These are phyloP conservation scores for Dioscorea dumetorum DNA, from an alignment of 106 monocot genomes.

Conservation along the genomic window DNA sequence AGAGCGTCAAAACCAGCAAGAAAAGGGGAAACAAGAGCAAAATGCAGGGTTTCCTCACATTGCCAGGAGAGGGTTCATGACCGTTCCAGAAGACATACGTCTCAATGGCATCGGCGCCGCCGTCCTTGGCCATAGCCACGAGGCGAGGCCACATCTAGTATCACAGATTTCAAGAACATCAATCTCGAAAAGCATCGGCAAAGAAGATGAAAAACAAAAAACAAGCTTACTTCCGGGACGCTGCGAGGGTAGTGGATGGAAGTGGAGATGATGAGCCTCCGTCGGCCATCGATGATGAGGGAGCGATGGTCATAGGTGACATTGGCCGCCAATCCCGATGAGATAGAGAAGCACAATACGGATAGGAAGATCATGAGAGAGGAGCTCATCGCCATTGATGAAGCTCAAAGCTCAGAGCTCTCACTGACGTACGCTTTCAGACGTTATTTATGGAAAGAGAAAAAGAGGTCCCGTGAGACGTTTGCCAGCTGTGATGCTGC, in stretches of 20 bases:
- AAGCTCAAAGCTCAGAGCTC: not conserved
- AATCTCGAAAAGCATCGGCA: too few species aligned
- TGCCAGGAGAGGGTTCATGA: slow-evolving; percentile 79
- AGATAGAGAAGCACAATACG: slow-evolving; percentile 3
- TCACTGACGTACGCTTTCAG: too few species aligned
- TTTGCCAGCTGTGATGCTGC: too few species aligned
- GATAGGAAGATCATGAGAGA: slow-evolving; percentile 10
- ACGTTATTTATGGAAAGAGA: too few species aligned
- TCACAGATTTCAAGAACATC: too few species aligned
- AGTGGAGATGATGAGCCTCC: slow-evolving; percentile 81
- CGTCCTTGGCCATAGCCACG: slow-evolving; percentile 71
- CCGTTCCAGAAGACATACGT: slow-evolving; percentile 99
- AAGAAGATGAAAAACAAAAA: too few species aligned
- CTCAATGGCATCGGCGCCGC: slow-evolving; percentile 74
- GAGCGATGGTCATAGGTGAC: slow-evolving; percentile 91
- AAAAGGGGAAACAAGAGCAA: not conserved
- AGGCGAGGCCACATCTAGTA: slow-evolving; percentile 91
- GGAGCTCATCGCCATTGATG: slow-evolving; percentile 2
- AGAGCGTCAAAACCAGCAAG: not conserved
- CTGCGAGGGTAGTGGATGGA: slow-evolving; percentile 99
- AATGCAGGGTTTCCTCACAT: slow-evolving; percentile 19
- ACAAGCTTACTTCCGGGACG: slow-evolving; percentile 68
- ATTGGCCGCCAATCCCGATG: slow-evolving; percentile 23
- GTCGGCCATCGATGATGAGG: slow-evolving; percentile 78
- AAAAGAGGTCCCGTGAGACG: too few species aligned